Base-by-base conservation (phyloP, 2,329 filamentous ascomycete genomes). In the Cercospora canescens region DNA sequence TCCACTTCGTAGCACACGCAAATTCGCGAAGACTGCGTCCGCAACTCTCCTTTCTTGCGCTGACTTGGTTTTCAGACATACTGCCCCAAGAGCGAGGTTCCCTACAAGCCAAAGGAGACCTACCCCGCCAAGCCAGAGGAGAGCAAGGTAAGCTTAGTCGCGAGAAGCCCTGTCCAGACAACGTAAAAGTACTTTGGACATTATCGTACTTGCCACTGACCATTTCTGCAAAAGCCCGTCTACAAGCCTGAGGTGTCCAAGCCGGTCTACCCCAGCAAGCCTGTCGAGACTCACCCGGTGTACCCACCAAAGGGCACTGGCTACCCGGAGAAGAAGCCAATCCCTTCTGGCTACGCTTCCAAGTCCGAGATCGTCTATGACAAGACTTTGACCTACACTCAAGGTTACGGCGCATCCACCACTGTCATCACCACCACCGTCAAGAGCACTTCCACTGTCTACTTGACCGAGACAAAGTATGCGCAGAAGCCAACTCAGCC, bases 381-480 rank as follows among this genome's bases (percentile, higher is more conserved):
- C 69, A 71, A 71, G 58, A 77, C 76, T 50, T 62, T 76, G 54
- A 77, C 76, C 67, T 78, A 77, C 74, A 78, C 75, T 69, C 72
- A 74, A 24, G 75, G 75, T 63, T 60, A 69, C 60, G 76, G 76
- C 56, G 69, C 75, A n/a, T 76, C 76, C 41, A 71, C 72, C 63
- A 75, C 71, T 39, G 72, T 76, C 52, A 68, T 76, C 57, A 78
- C 76, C 59, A 78, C 76, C 63, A 78, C 76, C 21, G 52, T 78
- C 59, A 69, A 76, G 64, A 71, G 70, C 35, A 79, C 77, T 65
- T 75, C 73, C 16, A 79, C 76, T 48, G 26, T 66, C 50, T 76
- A 76, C 67, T 54, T 75, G 32, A 76, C 74, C 57, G 21, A 67
- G 67, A 74, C 75, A 34, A 61, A 74, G 61, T 74, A 72, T 67